These are phyloP conservation scores for Oryza australiensis DNA, from an alignment of 176 grass and related monocot genomes.

Conservation along the genomic window DNA sequence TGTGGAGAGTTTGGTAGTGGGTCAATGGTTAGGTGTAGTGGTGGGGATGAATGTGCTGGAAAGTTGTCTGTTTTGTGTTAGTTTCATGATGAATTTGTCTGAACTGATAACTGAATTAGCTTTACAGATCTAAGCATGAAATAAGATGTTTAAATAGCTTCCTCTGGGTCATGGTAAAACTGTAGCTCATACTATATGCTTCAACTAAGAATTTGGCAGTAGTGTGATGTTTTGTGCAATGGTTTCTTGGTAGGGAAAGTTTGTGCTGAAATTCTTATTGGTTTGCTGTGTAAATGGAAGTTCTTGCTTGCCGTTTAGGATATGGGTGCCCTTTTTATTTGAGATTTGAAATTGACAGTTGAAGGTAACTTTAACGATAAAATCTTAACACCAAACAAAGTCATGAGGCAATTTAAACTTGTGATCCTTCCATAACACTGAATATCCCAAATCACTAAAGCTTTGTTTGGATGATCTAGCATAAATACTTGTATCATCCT, in stretches of 20 bases:
- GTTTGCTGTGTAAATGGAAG: background rate
- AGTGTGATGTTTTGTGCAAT: slow-evolving; percentile 11
- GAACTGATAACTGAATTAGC: background rate
- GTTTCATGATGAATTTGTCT: slow-evolving; percentile 28
- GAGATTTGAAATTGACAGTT: slow-evolving; percentile 17
- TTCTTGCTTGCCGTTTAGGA: background rate
- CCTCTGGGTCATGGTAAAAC: background rate
- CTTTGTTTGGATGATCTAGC: background rate
- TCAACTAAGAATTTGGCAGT: slow-evolving; percentile 14
- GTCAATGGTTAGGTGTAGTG: slow-evolving; percentile 42
- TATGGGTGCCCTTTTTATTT: background rate
- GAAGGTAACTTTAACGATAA: background rate
- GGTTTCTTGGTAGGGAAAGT: background rate
- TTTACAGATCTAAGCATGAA: background rate
- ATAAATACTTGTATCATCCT: background rate
- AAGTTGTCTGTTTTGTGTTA: slow-evolving; percentile 36
- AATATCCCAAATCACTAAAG: background rate
- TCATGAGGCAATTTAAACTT: slow-evolving; percentile 14
- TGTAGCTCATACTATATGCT: slow-evolving; percentile 26
- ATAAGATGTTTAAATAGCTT: background rate
- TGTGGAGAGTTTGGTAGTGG: slow-evolving; percentile 43
- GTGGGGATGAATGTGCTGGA: slow-evolving; percentile 46
- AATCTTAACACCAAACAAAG: background rate
- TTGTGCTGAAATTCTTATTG: background rate
- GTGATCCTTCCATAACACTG: background rate